Conservation (phyloP, 177 flowering plant genomes). For the Vitis hybrid region DNA sequence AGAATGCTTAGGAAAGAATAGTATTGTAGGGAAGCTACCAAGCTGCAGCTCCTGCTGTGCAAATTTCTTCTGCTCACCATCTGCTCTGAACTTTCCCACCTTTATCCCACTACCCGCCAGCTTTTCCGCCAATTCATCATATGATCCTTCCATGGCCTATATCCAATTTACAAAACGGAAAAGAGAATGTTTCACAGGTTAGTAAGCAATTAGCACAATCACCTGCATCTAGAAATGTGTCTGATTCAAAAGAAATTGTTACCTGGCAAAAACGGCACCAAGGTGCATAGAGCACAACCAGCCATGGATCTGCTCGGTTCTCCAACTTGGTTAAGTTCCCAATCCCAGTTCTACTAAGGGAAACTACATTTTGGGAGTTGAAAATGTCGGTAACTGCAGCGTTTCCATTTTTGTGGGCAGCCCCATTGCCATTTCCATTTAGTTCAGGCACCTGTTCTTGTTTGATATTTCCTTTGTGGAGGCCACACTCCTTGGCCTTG, state of each 20-base stretch:
- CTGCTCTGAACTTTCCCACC: conserved; percentile 91
- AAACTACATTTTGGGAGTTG: conserved; percentile 43
- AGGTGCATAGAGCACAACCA: conserved; percentile 92
- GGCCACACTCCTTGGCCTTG: conserved; percentile 95
- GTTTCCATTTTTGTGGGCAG: conserved; percentile 31
- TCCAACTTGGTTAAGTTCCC: conserved; percentile 71
- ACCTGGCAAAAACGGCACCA: conserved; percentile 99
- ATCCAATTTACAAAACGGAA: too few species aligned
- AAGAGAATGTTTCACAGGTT: too few species aligned
- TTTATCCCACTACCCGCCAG: conserved; percentile 73
- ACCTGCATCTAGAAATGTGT: too few species aligned
- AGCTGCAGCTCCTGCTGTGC: conserved; percentile 72
- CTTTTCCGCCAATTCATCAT: conserved; percentile 72
- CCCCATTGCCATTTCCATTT: conserved; percentile 26
- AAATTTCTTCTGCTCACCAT: conserved; percentile 84
- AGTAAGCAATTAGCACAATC: too few species aligned
- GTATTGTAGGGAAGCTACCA: conserved; percentile 88
- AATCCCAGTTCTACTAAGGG: conserved; percentile 67
- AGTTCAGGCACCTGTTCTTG: conserved; percentile 33
- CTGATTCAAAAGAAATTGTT: too few species aligned
- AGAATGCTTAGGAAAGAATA: conserved; percentile 86
- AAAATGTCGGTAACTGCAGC: conserved; percentile 53
- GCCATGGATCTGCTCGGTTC: conserved; percentile 76
- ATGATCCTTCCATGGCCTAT: conserved; percentile 73
- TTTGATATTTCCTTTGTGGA: conserved; percentile 86